Base-by-base conservation (phyloP, 2,329 filamentous ascomycete species). In the Phialocephala subalpina region DNA sequence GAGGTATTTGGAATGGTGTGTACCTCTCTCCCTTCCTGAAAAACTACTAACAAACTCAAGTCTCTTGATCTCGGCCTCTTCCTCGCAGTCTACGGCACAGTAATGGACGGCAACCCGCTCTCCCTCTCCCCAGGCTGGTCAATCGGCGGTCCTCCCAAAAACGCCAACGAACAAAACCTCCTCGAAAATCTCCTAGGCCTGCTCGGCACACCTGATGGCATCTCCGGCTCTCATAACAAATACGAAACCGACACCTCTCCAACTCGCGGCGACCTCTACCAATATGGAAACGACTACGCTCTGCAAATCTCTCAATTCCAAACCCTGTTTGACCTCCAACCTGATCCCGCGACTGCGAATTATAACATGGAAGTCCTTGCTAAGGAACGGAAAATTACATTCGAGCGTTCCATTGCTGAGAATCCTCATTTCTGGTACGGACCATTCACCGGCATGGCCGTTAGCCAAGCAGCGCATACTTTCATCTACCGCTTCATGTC, bases 391-490 rank as follows among this genome's bases (percentile, higher is more conserved):
- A 53, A 60, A 8, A 20, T 74, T 2, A 72, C 83, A 3, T 84
- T 82, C 71, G 68, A 82, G 12, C 76, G 86, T 69, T 82, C 79
- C 57, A 80, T 85, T 12, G 74, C 75, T 22, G 81, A 78, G 27
- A 87, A 87, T 72, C 84, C 84, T 0, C 77, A 83, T 58, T 86
- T 86, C 73, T 87, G 83, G 76, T 85, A 83, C 61, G 83, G 83
- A 0, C 70, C 70, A 12, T 71, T 73, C 36, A 40, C 71, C 3
- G 70, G 70, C 35, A 66, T 71, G 16, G 14, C 66, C 12, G 70
- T 71, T 3, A 8, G 9, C 25, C 52, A 29, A 33, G 75, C 73
- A 16, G 75, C 67, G 12, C 76, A 73, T 60, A 69, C 69, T 6
- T 77, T 78, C 59, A 64, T 74, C 45, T 73, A 72, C 62, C 68